Base-by-base conservation (phyloP, 2,329 filamentous ascomycete species). In the Colletotrichum tofieldiae region DNA sequence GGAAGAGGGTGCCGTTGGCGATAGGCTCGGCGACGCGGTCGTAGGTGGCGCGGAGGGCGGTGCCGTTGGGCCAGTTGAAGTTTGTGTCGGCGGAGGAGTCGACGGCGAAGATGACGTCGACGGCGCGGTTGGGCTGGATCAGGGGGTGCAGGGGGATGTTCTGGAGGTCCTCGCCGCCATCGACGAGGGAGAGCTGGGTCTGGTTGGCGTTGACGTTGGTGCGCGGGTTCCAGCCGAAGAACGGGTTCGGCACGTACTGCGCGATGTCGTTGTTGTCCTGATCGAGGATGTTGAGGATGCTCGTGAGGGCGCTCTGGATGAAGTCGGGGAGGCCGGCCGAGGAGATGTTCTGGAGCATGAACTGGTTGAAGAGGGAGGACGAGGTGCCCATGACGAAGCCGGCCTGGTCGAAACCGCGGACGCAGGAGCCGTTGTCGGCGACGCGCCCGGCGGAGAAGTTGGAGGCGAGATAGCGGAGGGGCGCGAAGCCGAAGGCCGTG, bases 381-480 rank as follows among this genome's bases (percentile, higher is more conserved):
- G 92, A 94, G 0, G 94, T 96, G 71, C 94, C 94, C 90, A 96
- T 94, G 41, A 96, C 85, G 77, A 91, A 97, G 1, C 93, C 93
- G 8, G 90, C 89, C 76, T 94, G 95, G 81, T 97, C 94, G 75
- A 94, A 95, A 1, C 94, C 94, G 32, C 78, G 78, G 37, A 86
- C 82, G 74, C 89, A 86, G 41, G 71, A 68, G 39, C 86, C 85
- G 77, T 86, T 86, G 39, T 84, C 67, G 16, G 81, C 76, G 0
- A 86, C 69, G 65, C 72, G 83, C 74, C 91, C 91, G 61, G 83
- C 82, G 74, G 81, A 81, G 73, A 93, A 87, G 72, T 86, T 84
- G 60, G 90, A 90, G 37, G 89, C 91, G 35, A 92, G 84, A 77
- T 90, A 93, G 67, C 84, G 80, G 1, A 88, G 89, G 4, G 86